These are phyloP conservation scores for Taphrina populina DNA, from an alignment of 1,139 yeast species.

Conservation along the genomic window DNA sequence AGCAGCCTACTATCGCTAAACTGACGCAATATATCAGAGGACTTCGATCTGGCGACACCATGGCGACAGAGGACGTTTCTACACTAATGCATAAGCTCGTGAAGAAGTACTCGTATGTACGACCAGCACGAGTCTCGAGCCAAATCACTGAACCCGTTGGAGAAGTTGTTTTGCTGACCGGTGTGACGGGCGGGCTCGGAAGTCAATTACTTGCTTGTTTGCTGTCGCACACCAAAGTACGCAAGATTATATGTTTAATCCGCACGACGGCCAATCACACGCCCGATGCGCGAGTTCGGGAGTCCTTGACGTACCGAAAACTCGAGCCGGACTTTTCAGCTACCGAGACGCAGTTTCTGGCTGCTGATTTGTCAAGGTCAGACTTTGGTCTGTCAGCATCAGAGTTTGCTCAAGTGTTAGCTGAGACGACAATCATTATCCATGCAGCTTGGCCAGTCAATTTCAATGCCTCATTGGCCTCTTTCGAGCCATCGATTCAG, in stretches of 20 bases:
- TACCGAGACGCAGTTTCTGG: conserved; percentile 5
- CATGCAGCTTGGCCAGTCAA: conserved; percentile 39
- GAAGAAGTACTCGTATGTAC: conserved; percentile 28
- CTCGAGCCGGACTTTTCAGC: conserved; percentile 23
- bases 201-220: conserved; percentile 29
- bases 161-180: conserved; percentile 33
- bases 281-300: conserved; percentile 32
- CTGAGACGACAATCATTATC: conserved; percentile 32
- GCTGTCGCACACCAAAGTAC: conserved; percentile 9
- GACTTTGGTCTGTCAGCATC: conserved; percentile 34
- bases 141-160: not conserved
- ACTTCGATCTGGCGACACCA: not conserved
- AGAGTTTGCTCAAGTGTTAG: conserved; percentile 8
- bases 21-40: conserved; percentile 25
- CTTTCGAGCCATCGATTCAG: conserved; percentile 30
- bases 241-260: conserved; percentile 34
- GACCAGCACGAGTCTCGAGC: not conserved
- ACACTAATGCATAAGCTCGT: conserved; percentile 32
- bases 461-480: conserved; percentile 34
- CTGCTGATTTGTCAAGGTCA: conserved; percentile 6
- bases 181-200: conserved; percentile 38
- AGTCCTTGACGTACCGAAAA: conserved; percentile 29
- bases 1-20: conserved; percentile 28
- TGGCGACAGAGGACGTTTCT: not conserved
- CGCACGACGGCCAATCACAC: conserved; percentile 18